A percentile compares a stretch with the other conserved stretches of the same genome.
phyloP scores from a whole-genome alignment of 352 stramenopile species.

The Aphanomyces invadans region DNA sequence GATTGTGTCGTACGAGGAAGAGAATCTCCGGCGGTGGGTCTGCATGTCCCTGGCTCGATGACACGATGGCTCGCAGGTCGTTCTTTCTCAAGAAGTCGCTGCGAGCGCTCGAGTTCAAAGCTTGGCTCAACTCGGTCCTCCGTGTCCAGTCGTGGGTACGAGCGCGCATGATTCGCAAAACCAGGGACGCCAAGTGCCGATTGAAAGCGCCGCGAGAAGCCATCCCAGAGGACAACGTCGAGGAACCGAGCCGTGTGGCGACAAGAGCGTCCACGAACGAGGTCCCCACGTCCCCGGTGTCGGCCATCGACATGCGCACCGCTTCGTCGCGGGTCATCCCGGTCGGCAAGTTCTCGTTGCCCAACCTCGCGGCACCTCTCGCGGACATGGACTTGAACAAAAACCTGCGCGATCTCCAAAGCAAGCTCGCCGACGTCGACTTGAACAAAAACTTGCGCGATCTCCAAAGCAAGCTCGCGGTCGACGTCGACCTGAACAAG shows the following conservation, averaged over 20 bases:
- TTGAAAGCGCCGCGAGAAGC: neutral
- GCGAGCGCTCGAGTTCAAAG: conserved; percentile 66
- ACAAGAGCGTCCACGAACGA: neutral
- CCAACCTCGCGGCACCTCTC: neutral
- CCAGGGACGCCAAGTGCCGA: neutral
- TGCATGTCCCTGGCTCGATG: neutral
- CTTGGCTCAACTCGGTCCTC: conserved; percentile 60
- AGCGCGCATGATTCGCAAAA: conserved; percentile 28
- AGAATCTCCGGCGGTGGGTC: conserved; percentile 45
- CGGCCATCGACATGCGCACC: neutral
- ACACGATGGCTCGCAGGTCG: conserved; percentile 14
- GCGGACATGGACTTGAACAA: neutral
- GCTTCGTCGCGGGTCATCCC: neutral
- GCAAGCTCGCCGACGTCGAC: neutral
- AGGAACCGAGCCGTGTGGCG: neutral
- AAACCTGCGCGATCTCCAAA: neutral
- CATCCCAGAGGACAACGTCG: neutral
- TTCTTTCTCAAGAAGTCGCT: conserved; percentile 81
- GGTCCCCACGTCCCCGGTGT: neutral
- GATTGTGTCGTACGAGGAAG: conserved; percentile 81
- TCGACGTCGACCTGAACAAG: neutral
- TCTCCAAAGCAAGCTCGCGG: neutral
- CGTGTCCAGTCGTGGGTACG: conserved; percentile 59
- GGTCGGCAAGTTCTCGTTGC: neutral
- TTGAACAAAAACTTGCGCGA: conserved; percentile 1